A percentile compares a stretch with the other conserved stretches of the same genome.
Conservation (phyloP, 2,329 filamentous ascomycete species). For the Trichoderma citrinoviride region DNA sequence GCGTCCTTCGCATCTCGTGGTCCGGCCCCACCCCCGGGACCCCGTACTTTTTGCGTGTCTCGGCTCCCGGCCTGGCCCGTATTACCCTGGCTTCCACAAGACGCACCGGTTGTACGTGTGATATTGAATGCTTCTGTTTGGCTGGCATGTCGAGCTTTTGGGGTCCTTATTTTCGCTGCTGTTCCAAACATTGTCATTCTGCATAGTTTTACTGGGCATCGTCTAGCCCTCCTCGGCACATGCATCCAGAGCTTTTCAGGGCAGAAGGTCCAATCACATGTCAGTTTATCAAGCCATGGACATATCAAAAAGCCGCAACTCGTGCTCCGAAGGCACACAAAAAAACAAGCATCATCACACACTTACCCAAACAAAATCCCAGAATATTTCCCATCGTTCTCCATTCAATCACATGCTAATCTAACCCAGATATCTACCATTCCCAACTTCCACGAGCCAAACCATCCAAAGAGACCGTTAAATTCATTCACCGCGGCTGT, state of each 20-base stretch:
- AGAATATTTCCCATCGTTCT: too few species aligned
- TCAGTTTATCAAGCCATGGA: too few species aligned
- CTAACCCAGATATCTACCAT: too few species aligned
- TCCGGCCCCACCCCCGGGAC: constrained; percentile 12
- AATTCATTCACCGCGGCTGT: not conserved
- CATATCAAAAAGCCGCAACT: too few species aligned
- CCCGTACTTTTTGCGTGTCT: constrained; percentile 13
- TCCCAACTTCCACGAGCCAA: constrained; percentile 3
- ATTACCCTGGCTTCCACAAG: not conserved
- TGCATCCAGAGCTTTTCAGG: too few species aligned
- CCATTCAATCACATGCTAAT: too few species aligned
- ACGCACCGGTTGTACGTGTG: not conserved
- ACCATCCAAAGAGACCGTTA: too few species aligned
- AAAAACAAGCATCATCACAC: too few species aligned
- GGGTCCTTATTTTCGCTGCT: not conserved
- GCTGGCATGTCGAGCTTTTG: not conserved
- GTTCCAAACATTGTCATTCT: not conserved
- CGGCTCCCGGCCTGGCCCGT: constrained; percentile 19
- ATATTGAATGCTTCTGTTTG: not conserved
- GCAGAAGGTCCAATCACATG: too few species aligned
- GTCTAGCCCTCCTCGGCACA: not conserved
- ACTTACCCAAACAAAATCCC: too few species aligned
- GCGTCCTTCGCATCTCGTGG: not conserved
- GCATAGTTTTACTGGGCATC: not conserved
- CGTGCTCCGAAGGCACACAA: too few species aligned